Percentiles rank a stretch among this genome's conserved stretches.
Conservation (phyloP, 768 basidiomycete species). For the Suillus ampliporus region DNA sequence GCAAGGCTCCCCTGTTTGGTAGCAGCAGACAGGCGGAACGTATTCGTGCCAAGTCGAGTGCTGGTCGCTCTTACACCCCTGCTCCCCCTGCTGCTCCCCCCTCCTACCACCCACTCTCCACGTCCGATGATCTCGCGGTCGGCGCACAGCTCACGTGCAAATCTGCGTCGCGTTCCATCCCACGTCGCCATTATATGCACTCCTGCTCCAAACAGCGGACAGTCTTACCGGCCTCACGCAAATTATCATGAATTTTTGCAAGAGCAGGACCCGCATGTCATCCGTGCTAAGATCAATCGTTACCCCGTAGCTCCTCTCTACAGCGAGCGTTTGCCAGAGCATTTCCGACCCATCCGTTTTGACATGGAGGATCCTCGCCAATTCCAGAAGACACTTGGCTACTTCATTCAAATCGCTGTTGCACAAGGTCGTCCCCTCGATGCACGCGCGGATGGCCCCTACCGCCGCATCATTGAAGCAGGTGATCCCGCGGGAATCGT, state of each 20-base stretch:
- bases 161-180: constrained; percentile 6
- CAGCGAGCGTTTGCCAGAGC: constrained; percentile 3
- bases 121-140: constrained; percentile 8
- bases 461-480: constrained; percentile 10
- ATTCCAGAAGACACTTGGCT: constrained; percentile 2
- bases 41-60: constrained; percentile 6
- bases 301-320: constrained; percentile 11
- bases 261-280: background rate
- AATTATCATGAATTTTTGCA: background rate
- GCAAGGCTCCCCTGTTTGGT: constrained; percentile 5
- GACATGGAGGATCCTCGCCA: constrained; percentile 12
- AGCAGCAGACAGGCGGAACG: constrained; percentile 10
- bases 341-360: constrained; percentile 16
- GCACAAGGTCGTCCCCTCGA: constrained; percentile 17
- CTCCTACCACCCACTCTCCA: background rate
- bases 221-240: background rate
- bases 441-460: constrained; percentile 12
- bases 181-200: background rate
- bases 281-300: constrained; percentile 6
- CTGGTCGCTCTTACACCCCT: background rate
- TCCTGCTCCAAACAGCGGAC: background rate
- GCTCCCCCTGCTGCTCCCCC: background rate
- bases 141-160: constrained; percentile 7
- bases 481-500: background rate
- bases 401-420: constrained; percentile 3